Conservation (phyloP, 2,329 filamentous ascomycete genomes). For the Diplodia sapinea region DNA sequence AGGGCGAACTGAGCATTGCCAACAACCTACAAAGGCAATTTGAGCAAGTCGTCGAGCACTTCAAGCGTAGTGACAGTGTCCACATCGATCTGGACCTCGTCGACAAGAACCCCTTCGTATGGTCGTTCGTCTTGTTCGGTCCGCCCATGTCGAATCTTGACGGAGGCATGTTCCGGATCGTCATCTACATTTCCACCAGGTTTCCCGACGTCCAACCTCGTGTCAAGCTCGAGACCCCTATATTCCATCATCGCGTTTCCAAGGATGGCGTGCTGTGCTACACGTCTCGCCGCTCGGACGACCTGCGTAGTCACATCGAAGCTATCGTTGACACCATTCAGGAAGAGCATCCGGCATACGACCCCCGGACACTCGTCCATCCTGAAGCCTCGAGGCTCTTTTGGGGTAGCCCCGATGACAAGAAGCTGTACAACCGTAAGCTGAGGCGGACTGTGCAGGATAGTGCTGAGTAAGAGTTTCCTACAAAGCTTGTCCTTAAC, state of each 20-base stretch:
- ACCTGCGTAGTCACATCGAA: conserved; percentile 82
- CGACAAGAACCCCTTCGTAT: conserved; percentile 85
- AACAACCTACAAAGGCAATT: conserved; percentile 84
- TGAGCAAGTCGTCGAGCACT: conserved; percentile 77
- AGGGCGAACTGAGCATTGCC: conserved; percentile 74
- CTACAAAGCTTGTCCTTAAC: background rate
- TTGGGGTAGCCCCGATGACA: conserved; percentile 80
- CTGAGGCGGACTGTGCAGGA: conserved; percentile 76
- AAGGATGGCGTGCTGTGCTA: conserved; percentile 84
- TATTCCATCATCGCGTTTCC: conserved; percentile 90
- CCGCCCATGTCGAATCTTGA: conserved; percentile 92
- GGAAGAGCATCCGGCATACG: conserved; percentile 85
- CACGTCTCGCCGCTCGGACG: conserved; percentile 68
- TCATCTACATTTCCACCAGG: conserved; percentile 76
- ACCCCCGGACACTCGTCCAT: conserved; percentile 86
- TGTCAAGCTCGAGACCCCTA: conserved; percentile 75
- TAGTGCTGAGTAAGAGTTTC: conserved; percentile 50
- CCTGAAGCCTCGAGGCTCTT: conserved; percentile 84
- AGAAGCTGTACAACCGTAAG: conserved; percentile 82
- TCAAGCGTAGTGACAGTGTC: conserved; percentile 71
- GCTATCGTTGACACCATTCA: conserved; percentile 83
- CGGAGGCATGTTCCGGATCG: conserved; percentile 85
- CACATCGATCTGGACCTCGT: conserved; percentile 78
- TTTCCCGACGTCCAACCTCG: conserved; percentile 91
- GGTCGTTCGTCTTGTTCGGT: conserved; percentile 88